Base-by-base conservation (phyloP, 2,329 filamentous ascomycete genomes). In the Corinectria fuckeliana region DNA sequence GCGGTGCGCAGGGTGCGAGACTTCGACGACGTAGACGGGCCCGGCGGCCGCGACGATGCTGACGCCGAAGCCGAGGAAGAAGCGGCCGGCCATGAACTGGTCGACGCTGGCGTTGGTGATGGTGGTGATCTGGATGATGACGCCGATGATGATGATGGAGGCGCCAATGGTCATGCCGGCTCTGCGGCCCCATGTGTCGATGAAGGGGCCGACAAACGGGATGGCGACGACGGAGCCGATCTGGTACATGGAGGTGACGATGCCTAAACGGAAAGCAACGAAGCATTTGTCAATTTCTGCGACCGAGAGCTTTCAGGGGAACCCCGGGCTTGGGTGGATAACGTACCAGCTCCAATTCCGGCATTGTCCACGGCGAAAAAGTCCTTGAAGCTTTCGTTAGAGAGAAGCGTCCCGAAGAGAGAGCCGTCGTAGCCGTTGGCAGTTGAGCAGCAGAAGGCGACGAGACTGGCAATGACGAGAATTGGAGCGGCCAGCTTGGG, bases 41-140 rank as follows among this genome's bases (percentile, higher is more conserved):
- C 79, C 80, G 6, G 80, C 79, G 1, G 78, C 75, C 1, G 78
- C 76, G 16, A 78, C 78, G 53, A 83, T 79, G 18, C 76, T 75
- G 51, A 82, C 80, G 54, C 81, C 81, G 60, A 88, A 88, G 34
- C 86, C 86, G 2, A 88, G 80, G 34, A 88, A 74, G 74, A 88
- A 88, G 5, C 85, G 81, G 4, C 85, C 85, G 44, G 79, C 81
- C 72, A 82, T 80, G 67, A 83, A 83, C 49, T 81, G 79, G n/a
- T 62, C 60, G 3, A 65, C 58, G 5, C 45, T 65, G 8, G 54
- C 71, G 54, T 67, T 72, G 60, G 50, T 54, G 51, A 67, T 69
- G 60, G 77, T 75, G 1, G 77, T 75, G 30, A 75, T 75, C 60
- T 82, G 81, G 49, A 84, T 76, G 39, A 78, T 69, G 14, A 80